These are phyloP conservation scores for Mucor velutinosus DNA, from an alignment of 371 early-diverging fungal species.

Conservation along the genomic window DNA sequence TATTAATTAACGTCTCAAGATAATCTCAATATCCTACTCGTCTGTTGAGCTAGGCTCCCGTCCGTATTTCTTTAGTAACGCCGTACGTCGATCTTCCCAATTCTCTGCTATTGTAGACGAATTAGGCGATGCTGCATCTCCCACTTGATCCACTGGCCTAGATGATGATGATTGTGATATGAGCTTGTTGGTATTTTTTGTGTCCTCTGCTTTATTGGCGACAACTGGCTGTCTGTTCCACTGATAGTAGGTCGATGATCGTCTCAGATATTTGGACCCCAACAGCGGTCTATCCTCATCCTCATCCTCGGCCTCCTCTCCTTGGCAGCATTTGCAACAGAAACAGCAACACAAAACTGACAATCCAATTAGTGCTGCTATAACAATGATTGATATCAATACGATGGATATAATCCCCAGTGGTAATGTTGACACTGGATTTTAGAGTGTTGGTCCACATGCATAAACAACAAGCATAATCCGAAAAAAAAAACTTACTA, in stretches of 20 bases:
- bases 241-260: conserved; percentile 29
- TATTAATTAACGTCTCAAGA: too few species aligned
- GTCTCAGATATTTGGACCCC: conserved; percentile 8
- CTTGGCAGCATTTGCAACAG: conserved; percentile 7
- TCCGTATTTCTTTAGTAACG: conserved; percentile 26
- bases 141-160: not conserved
- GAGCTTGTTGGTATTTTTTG: not conserved
- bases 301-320: conserved; percentile 6
- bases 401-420: conserved; percentile 12
- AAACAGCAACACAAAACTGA: conserved; percentile 14
- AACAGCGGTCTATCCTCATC: conserved; percentile 18
- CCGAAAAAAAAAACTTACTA: conserved; percentile 7
- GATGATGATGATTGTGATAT: not conserved
- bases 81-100: conserved; percentile 26
- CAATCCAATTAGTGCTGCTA: conserved; percentile 6
- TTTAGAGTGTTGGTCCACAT: too few species aligned
- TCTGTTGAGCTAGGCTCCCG: not conserved
- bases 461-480: not conserved
- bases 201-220: not conserved
- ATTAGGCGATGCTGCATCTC: not conserved
- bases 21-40: not conserved
- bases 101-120: not conserved
- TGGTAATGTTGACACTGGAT: conserved; percentile 17
- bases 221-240: conserved; percentile 21
- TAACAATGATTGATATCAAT: conserved; percentile 2